Evolutionary conservation across 768 basidiomycete species (phyloP).

Genomic region (Russula abietina): DNA sequence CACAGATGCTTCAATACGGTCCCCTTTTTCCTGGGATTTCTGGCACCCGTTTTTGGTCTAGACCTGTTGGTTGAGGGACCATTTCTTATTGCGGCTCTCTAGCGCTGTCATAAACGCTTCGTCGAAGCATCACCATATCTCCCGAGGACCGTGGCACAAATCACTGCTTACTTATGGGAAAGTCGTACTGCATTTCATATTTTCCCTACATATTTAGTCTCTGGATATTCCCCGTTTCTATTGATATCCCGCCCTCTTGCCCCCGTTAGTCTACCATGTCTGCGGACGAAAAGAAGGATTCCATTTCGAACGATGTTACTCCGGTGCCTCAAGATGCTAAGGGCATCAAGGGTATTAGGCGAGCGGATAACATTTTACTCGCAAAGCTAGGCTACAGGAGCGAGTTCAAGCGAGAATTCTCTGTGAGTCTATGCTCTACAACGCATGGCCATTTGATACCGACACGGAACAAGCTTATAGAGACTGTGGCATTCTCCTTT

Average conservation of each 20-base stretch:
- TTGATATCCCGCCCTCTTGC: neutral
- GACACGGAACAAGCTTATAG: slow-evolving; percentile 38
- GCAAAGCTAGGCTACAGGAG: slow-evolving; percentile 65
- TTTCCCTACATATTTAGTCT: slow-evolving; percentile 1
- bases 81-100: neutral
- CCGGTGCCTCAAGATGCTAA: neutral
- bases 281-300: slow-evolving; percentile 7
- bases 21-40: neutral
- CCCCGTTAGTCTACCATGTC: slow-evolving; percentile 5
- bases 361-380: slow-evolving; percentile 49
- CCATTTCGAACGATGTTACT: neutral
- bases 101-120: neutral
- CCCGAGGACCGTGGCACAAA: neutral
- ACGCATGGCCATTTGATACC: neutral
- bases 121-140: neutral
- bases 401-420: slow-evolving; percentile 71
- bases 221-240: neutral
- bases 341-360: neutral
- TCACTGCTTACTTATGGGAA: neutral
- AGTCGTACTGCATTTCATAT: slow-evolving; percentile 1
- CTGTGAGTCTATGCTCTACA: slow-evolving; percentile 37
- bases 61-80: neutral
- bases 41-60: neutral
- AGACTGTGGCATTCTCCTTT: slow-evolving; percentile 62
- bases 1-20: neutral